phyloP scores from a whole-genome alignment of 441 rosid species.

The Pelargonium myrrhifolium region DNA sequence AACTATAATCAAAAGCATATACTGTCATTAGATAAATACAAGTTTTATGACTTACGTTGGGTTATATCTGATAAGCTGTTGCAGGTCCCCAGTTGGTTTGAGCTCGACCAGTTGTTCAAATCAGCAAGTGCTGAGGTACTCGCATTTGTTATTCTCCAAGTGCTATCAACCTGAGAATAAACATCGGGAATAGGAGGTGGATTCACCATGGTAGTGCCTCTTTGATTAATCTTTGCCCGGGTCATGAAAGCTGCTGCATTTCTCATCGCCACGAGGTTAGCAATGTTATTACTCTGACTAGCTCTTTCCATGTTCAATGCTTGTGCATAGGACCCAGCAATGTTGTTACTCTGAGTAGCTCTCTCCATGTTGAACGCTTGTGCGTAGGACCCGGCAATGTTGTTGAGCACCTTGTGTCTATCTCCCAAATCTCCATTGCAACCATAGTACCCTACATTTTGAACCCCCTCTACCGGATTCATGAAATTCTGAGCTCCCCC shows the following conservation, averaged over 20 bases:
- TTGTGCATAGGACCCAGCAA: no score
- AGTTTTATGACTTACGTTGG: conserved; percentile 33
- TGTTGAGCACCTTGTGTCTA: conserved; percentile 26
- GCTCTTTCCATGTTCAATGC: neutral
- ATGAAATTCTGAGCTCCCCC: conserved; percentile 23
- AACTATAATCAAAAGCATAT: conserved; percentile 6
- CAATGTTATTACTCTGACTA: conserved; percentile 21
- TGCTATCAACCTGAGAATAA: conserved; percentile 27
- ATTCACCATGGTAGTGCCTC: conserved; percentile 19
- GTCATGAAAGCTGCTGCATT: conserved; percentile 25
- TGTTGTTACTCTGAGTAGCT: no score
- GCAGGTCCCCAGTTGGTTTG: neutral
- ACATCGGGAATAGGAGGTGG: conserved; percentile 23
- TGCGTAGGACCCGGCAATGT: conserved; percentile 29
- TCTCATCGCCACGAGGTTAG: conserved; percentile 23
- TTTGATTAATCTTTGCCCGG: conserved; percentile 19
- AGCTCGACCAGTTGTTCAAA: no score
- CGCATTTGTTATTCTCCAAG: conserved; percentile 17
- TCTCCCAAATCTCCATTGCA: conserved; percentile 15
- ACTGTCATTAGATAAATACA: neutral
- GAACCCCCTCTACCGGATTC: conserved; percentile 18
- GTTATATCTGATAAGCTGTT: conserved; percentile 24
- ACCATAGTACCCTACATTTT: conserved; percentile 19
- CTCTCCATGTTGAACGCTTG: conserved; percentile 22
- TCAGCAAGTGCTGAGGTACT: conserved; percentile 4